Evolutionary conservation across 345 rosid species (phyloP).

Genomic region (Bruguiera parviflora): DNA sequence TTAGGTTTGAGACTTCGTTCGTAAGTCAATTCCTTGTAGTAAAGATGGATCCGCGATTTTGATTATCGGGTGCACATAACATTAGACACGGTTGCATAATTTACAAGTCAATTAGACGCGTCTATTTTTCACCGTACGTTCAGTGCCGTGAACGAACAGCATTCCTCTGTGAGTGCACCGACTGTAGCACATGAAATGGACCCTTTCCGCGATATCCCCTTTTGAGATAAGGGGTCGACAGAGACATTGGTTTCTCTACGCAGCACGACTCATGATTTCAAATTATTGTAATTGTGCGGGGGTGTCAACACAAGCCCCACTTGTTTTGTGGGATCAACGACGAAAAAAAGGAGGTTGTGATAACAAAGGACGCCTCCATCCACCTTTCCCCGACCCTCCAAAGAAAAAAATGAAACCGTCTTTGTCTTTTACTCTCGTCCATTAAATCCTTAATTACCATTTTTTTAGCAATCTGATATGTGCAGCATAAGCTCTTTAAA

Average conservation of each 20-base stretch:
- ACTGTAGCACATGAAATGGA: background rate
- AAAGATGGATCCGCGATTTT: background rate
- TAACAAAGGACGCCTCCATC: too few species aligned
- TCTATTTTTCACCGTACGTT: too few species aligned
- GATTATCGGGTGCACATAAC: background rate
- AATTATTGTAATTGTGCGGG: background rate
- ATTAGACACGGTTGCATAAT: background rate
- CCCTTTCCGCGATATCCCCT: background rate
- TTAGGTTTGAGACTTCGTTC: too few species aligned
- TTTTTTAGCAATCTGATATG: too few species aligned
- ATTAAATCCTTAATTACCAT: too few species aligned
- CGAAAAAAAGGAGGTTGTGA: too few species aligned
- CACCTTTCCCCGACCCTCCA: too few species aligned
- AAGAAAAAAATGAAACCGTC: too few species aligned
- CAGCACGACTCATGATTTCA: background rate
- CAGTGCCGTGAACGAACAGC: constrained; percentile 10
- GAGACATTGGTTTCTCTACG: background rate
- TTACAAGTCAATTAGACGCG: too few species aligned
- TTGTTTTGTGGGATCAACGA: background rate
- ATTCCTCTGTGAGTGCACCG: background rate
- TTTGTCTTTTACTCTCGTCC: too few species aligned
- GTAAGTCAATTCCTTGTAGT: background rate
- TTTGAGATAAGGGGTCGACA: background rate
- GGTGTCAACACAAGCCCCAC: background rate
- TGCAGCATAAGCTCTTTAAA: too few species aligned